These are phyloP conservation scores for Puccinellia tenuiflora DNA, from an alignment of 176 grass and related monocot genomes.

Conservation along the genomic window DNA sequence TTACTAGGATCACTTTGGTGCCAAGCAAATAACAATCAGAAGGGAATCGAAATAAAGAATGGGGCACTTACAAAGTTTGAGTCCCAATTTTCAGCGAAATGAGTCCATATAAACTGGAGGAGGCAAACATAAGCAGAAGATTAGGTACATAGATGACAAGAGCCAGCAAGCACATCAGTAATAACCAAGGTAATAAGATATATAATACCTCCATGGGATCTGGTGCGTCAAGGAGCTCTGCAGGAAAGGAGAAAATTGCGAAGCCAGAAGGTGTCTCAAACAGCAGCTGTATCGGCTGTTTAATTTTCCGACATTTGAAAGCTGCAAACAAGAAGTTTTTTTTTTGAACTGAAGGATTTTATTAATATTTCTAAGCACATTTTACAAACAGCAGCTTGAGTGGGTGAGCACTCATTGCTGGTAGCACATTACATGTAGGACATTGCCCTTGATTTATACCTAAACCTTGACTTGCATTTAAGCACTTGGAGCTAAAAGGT, in stretches of 20 bases:
- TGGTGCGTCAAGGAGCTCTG: not conserved
- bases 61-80: not conserved
- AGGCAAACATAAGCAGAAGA: not conserved
- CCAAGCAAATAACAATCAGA: not conserved
- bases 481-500: too few species aligned
- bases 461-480: too few species aligned
- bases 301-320: not conserved
- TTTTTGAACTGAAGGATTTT: too few species aligned
- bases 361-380: too few species aligned
- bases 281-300: not conserved
- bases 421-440: too few species aligned
- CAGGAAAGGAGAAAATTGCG: not conserved
- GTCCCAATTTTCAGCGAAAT: not conserved
- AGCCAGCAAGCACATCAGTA: not conserved
- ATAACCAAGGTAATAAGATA: not conserved
- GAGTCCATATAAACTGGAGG: not conserved
- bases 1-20: not conserved
- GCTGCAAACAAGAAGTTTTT: not conserved
- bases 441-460: too few species aligned
- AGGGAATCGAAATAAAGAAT: not conserved
- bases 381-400: too few species aligned
- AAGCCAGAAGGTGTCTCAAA: not conserved
- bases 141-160: not conserved
- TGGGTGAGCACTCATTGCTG: too few species aligned
- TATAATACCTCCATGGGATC: not conserved